A percentile compares a stretch with the other conserved stretches of the same genome.
These are phyloP conservation scores for Neurospora sp. DNA, from an alignment of 495 filamentous ascomycete species.

Conservation along the genomic window DNA sequence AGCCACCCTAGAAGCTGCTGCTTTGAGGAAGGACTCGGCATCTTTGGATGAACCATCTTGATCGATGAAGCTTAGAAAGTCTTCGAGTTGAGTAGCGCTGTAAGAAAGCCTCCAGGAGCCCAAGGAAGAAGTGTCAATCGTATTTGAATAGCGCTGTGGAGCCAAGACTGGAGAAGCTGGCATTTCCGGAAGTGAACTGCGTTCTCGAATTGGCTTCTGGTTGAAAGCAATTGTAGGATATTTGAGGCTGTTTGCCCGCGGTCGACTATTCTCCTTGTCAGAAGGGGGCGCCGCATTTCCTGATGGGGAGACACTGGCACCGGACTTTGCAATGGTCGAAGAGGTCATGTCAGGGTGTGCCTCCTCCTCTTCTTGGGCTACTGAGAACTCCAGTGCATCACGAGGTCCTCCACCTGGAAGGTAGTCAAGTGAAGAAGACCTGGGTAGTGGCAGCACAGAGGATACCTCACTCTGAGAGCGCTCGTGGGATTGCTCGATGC, in stretches of 20 bases:
- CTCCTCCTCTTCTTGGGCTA: constrained; percentile 9
- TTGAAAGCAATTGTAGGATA: neutral
- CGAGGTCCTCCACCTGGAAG: constrained; percentile 26
- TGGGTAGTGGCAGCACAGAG: neutral
- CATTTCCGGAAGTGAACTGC: constrained; percentile 16
- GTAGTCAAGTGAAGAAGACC: constrained; percentile 5
- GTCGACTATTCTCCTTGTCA: constrained; percentile 7
- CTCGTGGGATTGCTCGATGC: constrained; percentile 24
- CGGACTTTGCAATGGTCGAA: neutral
- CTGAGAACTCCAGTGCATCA: constrained; percentile 31
- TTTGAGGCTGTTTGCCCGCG: constrained; percentile 17
- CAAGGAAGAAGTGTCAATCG: constrained; percentile 21
- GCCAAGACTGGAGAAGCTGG: constrained; percentile 20
- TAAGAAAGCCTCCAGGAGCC: constrained; percentile 31
- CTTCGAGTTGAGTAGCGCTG: constrained; percentile 23
- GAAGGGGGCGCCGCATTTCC: neutral
- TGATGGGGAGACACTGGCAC: neutral
- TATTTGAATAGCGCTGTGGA: constrained; percentile 19
- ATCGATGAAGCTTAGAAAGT: constrained; percentile 7
- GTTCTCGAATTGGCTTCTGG: constrained; percentile 4
- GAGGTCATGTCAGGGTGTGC: neutral
- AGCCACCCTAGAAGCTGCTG: neutral
- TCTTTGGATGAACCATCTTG: constrained; percentile 3
- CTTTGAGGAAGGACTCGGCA: neutral
- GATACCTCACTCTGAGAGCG: constrained; percentile 3